A percentile compares a stretch with the other conserved stretches of the same genome.
Conservation (phyloP, 1,284 basidiomycete species). For the Sporisorium exsertum region DNA sequence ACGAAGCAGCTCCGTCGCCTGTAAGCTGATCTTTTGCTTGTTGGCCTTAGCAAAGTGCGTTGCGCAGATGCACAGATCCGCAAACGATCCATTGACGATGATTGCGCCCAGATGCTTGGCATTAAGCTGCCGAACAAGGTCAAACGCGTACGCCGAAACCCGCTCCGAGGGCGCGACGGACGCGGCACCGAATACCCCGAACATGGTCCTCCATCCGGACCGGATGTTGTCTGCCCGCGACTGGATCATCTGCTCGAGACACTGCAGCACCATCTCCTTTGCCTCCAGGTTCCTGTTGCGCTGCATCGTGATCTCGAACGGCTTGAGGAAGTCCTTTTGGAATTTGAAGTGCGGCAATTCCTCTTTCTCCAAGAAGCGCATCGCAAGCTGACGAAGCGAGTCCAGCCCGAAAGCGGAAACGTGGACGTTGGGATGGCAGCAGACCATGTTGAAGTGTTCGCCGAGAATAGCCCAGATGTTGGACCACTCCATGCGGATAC, state of each 20-base stretch:
- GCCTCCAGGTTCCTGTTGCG: constrained; percentile 95
- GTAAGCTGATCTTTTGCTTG: constrained; percentile 96
- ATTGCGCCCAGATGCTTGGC: constrained; percentile 90
- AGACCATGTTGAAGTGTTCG: constrained; percentile 99
- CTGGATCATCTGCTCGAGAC: constrained; percentile 98
- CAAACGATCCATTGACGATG: constrained; percentile 91
- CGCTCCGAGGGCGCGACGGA: constrained; percentile 94
- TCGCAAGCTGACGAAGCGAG: constrained; percentile 95
- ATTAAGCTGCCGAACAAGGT: constrained; percentile 92
- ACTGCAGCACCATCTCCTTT: constrained; percentile 97
- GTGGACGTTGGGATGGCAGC: constrained; percentile 96
- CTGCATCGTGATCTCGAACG: constrained; percentile 97
- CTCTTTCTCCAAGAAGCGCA: constrained; percentile 99
- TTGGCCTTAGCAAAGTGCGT: constrained; percentile 99
- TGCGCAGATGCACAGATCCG: constrained; percentile 94
- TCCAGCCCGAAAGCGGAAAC: constrained; percentile 98
- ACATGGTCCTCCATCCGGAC: constrained; percentile 99
- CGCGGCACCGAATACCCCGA: constrained; percentile 95
- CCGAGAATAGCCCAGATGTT: constrained; percentile 97
- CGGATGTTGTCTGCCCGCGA: constrained; percentile 93
- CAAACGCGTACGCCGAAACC: constrained; percentile 92
- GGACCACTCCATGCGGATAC: constrained; percentile 98
- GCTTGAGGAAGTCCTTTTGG: constrained; percentile 98
- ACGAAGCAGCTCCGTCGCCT: constrained; percentile 95
- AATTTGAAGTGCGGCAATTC: constrained; percentile 98